Conservation (phyloP, 2,329 filamentous ascomycete genomes). For the Fusarium succisae region DNA sequence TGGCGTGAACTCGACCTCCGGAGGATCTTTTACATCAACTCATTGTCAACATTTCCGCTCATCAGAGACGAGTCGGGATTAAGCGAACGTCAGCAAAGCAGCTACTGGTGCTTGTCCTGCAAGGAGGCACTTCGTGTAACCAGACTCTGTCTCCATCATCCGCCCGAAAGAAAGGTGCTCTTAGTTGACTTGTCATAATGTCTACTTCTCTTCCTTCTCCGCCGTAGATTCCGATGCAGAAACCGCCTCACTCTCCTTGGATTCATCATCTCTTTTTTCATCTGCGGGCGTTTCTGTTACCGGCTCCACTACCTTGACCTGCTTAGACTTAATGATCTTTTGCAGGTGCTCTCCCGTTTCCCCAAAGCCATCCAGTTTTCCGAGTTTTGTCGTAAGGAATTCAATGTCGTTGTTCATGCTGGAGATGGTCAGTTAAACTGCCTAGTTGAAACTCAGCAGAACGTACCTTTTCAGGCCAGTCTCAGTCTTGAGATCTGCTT, state of each 20-base stretch:
- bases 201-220: slow-evolving; percentile 35
- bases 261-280: slow-evolving; percentile 23
- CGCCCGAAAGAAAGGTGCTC: slow-evolving; percentile 4
- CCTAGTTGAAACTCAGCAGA: neutral
- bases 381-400: slow-evolving; percentile 74
- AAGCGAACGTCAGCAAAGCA: neutral
- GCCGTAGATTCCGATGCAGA: slow-evolving; percentile 21
- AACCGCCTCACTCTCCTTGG: slow-evolving; percentile 23
- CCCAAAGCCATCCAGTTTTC: slow-evolving; percentile 81
- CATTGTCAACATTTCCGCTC: neutral
- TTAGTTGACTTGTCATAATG: neutral
- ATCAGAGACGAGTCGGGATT: neutral
- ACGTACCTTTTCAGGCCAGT: slow-evolving; percentile 76
- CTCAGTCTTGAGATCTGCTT: slow-evolving; percentile 71
- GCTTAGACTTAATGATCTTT: slow-evolving; percentile 70
- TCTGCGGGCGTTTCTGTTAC: slow-evolving; percentile 15
- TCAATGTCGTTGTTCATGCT: slow-evolving; percentile 83
- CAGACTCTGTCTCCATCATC: neutral
- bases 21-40: neutral
- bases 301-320: slow-evolving; percentile 39
- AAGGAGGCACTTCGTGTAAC: slow-evolving; percentile 13
- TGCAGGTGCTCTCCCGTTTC: slow-evolving; percentile 77
- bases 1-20: neutral
- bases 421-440: slow-evolving; percentile 21
- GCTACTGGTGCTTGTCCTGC: neutral